phyloP scores from a whole-genome alignment of 257 asterid species.

The Solanum dulcamara region DNA sequence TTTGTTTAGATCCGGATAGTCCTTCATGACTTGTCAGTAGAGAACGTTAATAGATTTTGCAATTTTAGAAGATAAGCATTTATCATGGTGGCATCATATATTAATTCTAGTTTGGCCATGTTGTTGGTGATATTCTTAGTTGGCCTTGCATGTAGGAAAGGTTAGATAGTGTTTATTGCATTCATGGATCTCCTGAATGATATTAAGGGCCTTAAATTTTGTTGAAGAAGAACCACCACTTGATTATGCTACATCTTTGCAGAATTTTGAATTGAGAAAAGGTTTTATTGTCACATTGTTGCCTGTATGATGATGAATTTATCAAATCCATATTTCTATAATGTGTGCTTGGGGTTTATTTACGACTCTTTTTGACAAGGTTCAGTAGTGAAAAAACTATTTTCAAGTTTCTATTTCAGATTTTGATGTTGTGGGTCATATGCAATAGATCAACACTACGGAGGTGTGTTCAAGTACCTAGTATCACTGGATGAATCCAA shows the following conservation, averaged over 20 bases:
- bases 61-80: neutral
- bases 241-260: neutral
- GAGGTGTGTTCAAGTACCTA: no score
- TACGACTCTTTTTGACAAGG: no score
- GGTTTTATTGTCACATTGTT: neutral
- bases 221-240: neutral
- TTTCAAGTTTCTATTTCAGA: no score
- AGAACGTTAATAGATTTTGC: neutral
- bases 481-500: no score
- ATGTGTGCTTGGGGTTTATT: neutral
- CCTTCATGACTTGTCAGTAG: neutral
- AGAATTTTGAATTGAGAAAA: neutral
- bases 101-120: neutral
- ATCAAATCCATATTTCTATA: neutral
- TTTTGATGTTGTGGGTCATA: no score
- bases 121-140: neutral
- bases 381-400: no score
- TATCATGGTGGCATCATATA: neutral
- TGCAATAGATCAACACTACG: no score
- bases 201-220: neutral
- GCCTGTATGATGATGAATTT: neutral
- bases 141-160: neutral
- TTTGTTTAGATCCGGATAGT: neutral
- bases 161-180: neutral
- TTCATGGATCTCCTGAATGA: neutral